Conservation (phyloP, 306 rosid genomes). For the Fragaria ananassa region DNA sequence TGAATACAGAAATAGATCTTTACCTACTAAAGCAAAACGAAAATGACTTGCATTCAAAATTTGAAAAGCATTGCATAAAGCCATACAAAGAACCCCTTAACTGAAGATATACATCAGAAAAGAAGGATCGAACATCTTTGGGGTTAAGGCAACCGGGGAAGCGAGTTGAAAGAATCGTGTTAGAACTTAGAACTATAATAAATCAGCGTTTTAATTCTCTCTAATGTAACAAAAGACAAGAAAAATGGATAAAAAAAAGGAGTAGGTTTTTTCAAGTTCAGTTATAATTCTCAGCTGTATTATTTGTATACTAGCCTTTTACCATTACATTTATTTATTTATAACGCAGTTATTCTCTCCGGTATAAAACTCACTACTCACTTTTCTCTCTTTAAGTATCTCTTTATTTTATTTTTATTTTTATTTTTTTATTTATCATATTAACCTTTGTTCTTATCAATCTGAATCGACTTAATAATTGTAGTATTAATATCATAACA, state of each 20-base stretch:
- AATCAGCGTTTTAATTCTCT: not conserved
- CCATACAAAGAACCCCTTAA: not conserved
- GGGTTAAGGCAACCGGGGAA: too few relatives aligned
- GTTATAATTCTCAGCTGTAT: not conserved
- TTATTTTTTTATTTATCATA: too few relatives aligned
- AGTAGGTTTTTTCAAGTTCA: not conserved
- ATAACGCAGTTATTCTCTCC: too few relatives aligned
- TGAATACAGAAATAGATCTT: not conserved
- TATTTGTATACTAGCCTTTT: too few relatives aligned
- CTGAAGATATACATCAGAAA: not conserved
- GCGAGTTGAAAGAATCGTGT: not conserved
- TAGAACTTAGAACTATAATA: not conserved
- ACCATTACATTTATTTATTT: too few relatives aligned
- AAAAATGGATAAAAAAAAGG: too few relatives aligned
- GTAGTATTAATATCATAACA: too few relatives aligned
- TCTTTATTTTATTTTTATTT: too few relatives aligned
- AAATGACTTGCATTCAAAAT: not conserved
- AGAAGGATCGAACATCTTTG: not conserved
- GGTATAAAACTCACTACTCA: too few relatives aligned
- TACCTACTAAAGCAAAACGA: not conserved
- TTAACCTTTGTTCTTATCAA: too few relatives aligned
- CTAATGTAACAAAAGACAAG: not conserved
- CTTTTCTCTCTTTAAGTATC: too few relatives aligned
- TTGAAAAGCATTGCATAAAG: not conserved
- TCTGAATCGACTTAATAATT: too few relatives aligned